These are phyloP conservation scores for Suzukiozyma palmioleophila DNA, from an alignment of 1,139 yeast species.

Conservation along the genomic window DNA sequence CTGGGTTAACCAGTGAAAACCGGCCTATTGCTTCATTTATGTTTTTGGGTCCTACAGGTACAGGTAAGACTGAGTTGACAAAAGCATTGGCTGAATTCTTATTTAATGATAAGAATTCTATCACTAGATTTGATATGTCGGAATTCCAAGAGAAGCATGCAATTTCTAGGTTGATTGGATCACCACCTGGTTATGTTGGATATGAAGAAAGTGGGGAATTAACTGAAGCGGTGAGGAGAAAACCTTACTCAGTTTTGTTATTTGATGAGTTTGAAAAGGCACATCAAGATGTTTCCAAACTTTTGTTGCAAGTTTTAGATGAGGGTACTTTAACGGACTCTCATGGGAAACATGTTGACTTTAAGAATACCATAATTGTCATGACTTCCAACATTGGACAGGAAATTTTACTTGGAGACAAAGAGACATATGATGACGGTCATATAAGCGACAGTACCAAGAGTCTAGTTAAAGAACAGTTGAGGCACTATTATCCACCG, in stretches of 20 bases:
- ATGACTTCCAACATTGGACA: constrained; percentile 98
- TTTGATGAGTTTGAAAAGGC: constrained; percentile 99
- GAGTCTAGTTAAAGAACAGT: constrained; percentile 54
- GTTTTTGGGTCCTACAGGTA: constrained; percentile 97
- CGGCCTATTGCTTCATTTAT: constrained; percentile 95
- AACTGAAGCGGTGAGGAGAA: constrained; percentile 85
- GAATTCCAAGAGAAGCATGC: constrained; percentile 96
- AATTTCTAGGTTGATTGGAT: constrained; percentile 85
- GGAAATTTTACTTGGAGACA: constrained; percentile 70
- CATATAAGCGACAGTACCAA: constrained; percentile 50
- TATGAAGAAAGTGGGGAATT: constrained; percentile 96
- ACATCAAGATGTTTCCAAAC: constrained; percentile 96
- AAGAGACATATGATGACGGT: constrained; percentile 36
- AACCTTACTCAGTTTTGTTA: constrained; percentile 90
- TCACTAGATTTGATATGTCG: constrained; percentile 92
- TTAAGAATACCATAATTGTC: constrained; percentile 91
- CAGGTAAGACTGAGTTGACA: constrained; percentile 94
- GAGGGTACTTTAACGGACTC: constrained; percentile 94
- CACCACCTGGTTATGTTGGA: constrained; percentile 98
- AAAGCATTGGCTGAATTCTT: constrained; percentile 87
- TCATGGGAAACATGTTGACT: constrained; percentile 90
- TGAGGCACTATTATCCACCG: constrained; percentile 79
- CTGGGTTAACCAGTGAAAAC: constrained; percentile 89
- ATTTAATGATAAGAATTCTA: constrained; percentile 82
- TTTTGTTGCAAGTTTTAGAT: constrained; percentile 83